Evolutionary conservation across 352 stramenopile genomes (phyloP), one percentile per base, ranked within the genome.

Genomic region (Phytopythium ostracodes): DNA sequence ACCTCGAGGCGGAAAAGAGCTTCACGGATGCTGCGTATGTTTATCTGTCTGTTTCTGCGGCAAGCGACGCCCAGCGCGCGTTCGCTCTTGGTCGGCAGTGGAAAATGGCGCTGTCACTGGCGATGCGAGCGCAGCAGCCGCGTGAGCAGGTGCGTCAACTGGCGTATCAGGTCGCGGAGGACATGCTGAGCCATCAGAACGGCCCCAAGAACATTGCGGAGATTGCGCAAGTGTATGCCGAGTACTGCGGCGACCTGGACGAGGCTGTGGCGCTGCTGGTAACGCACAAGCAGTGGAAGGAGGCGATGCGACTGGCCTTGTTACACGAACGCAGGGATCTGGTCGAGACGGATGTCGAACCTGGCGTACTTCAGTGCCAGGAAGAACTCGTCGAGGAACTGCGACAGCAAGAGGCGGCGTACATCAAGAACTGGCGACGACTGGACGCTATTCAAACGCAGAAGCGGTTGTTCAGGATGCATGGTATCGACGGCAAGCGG

Each of bases 381-480:
- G 70, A 87, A 10, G 75, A 82, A 1, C 43, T 91, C 0, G 36
- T 72, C 0, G 76, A 87, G 18, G 84, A 93, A 27, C 71, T 91
- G 29, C 52, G 64, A 35, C 57, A 62, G 35, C 80, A 77, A 14
- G 59, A 81, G 36, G 60, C 65, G 22, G 59, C 73, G 53, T 93
- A 91, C 54, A 40, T 70, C 12, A 76, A 74, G 56, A 61, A 86
- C 57, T 90, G 81, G 76, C 77, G 72, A 42, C 81, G 84, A 4
- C 60, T 91, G 31, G 79, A 66, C 20, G 84, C 68, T 6, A 84
- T 93, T 66, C 80, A 74, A 47, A 79, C 91, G 60, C 84, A 93
- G 63, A 91, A 90, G 66, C 77, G 79, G 27, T 66, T 93, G 27
- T 93, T 91, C 51, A 81, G 83, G 62, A 66, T 93, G 40, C 82